Conservation (phyloP, 2,329 filamentous ascomycete genomes). For the Byssothecium circinans region DNA sequence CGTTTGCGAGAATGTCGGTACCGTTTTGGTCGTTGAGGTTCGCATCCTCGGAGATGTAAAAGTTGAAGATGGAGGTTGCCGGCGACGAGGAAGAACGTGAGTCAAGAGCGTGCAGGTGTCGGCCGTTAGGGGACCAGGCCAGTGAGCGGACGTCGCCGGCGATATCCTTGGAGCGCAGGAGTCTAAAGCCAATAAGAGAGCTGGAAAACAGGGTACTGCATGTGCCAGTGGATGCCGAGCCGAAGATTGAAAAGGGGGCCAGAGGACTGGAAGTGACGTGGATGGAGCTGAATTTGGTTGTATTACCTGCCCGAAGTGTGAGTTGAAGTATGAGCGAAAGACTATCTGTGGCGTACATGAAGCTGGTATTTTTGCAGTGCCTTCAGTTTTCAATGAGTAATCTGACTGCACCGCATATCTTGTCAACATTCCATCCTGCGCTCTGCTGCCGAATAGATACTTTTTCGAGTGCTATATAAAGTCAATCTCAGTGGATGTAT, state of each 20-base stretch:
- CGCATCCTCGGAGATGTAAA: slow-evolving; percentile 17
- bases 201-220: slow-evolving; percentile 26
- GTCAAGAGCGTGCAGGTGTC: slow-evolving; percentile 24
- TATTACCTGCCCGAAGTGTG: slow-evolving; percentile 16
- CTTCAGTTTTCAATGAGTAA: slow-evolving; percentile 21
- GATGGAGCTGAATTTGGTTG: slow-evolving; percentile 18
- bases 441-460: slow-evolving; percentile 21
- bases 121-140: slow-evolving; percentile 23
- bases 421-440: slow-evolving; percentile 20
- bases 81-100: slow-evolving; percentile 13
- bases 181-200: slow-evolving; percentile 16
- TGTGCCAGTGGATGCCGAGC: slow-evolving; percentile 22
- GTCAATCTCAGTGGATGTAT: no score
- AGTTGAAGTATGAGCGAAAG: neutral
- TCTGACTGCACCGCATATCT: slow-evolving; percentile 17
- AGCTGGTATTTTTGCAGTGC: slow-evolving; percentile 19
- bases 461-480: slow-evolving; percentile 14
- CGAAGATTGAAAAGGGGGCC: slow-evolving; percentile 18
- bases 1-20: slow-evolving; percentile 18
- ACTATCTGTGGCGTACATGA: slow-evolving; percentile 16
- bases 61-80: slow-evolving; percentile 24
- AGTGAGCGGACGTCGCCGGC: slow-evolving; percentile 24
- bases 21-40: slow-evolving; percentile 15
- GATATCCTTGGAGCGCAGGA: slow-evolving; percentile 20
- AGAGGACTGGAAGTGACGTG: slow-evolving; percentile 15